phyloP scores from a whole-genome alignment of 768 basidiomycete genomes.

The Podaxis carcinomalis region DNA sequence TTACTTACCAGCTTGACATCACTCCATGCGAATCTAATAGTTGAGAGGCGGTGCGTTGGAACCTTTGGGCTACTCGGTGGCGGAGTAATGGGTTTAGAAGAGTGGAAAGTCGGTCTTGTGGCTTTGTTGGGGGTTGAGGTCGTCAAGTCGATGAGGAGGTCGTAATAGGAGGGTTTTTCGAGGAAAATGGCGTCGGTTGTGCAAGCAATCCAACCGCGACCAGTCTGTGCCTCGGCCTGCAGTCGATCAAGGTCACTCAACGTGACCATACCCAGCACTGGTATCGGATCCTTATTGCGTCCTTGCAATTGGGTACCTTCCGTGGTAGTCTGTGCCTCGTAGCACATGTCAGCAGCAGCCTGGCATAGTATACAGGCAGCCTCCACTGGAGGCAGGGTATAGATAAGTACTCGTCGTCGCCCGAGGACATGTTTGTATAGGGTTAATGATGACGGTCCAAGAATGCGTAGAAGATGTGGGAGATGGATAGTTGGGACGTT shows the following conservation, averaged over 20 bases:
- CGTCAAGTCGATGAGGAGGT: constrained; percentile 77
- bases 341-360: constrained; percentile 53
- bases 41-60: constrained; percentile 52
- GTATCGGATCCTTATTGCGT: constrained; percentile 42
- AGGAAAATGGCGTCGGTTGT: constrained; percentile 84
- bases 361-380: constrained; percentile 75
- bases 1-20: constrained; percentile 65
- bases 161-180: constrained; percentile 76
- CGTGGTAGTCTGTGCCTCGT: constrained; percentile 35
- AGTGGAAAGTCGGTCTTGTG: constrained; percentile 62
- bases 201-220: constrained; percentile 83
- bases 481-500: constrained; percentile 60
- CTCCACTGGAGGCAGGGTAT: constrained; percentile 77
- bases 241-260: constrained; percentile 67
- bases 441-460: constrained; percentile 76
- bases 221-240: constrained; percentile 48
- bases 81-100: constrained; percentile 45
- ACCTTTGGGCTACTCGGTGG: constrained; percentile 27
- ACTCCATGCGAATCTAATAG: constrained; percentile 78
- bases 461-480: constrained; percentile 67
- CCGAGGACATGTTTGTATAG: constrained; percentile 78
- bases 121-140: constrained; percentile 57
- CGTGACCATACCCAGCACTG: constrained; percentile 77
- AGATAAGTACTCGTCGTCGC: constrained; percentile 71
- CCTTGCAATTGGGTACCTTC: constrained; percentile 16